phyloP scores from a whole-genome alignment of 768 basidiomycete species.

The Pleurotus pulmonarius region DNA sequence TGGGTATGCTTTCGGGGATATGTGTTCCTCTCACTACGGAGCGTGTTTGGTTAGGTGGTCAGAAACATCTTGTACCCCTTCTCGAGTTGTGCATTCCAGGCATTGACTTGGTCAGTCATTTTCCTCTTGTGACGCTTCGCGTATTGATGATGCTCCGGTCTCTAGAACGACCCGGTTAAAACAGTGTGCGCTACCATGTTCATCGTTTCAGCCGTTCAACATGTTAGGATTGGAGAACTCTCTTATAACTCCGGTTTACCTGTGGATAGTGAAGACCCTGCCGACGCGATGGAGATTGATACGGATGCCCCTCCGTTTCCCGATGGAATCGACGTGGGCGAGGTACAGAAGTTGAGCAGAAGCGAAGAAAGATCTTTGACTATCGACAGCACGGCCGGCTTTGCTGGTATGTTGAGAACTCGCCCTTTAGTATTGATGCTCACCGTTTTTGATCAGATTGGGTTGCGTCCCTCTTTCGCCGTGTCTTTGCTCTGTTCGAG shows the following conservation, averaged over 20 bases:
- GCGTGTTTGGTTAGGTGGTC: slow-evolving; percentile 77
- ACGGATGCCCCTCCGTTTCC: slow-evolving; percentile 44
- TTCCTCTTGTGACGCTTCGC: slow-evolving; percentile 17
- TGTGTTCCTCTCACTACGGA: slow-evolving; percentile 75
- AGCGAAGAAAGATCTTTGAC: slow-evolving; percentile 72
- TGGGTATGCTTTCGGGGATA: slow-evolving; percentile 79
- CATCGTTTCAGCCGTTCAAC: slow-evolving; percentile 67
- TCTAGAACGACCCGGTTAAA: slow-evolving; percentile 76
- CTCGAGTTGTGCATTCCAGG: slow-evolving; percentile 89
- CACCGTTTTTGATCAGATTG: slow-evolving; percentile 50
- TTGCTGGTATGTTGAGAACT: slow-evolving; percentile 52
- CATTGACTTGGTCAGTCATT: slow-evolving; percentile 71
- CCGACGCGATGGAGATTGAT: slow-evolving; percentile 52
- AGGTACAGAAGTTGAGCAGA: slow-evolving; percentile 39
- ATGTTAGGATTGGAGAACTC: slow-evolving; percentile 75
- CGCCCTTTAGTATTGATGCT: neutral
- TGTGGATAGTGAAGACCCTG: slow-evolving; percentile 49
- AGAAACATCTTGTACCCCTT: slow-evolving; percentile 83
- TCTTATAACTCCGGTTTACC: slow-evolving; percentile 58
- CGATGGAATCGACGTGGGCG: slow-evolving; percentile 43
- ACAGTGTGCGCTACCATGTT: slow-evolving; percentile 80
- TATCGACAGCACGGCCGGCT: slow-evolving; percentile 73
- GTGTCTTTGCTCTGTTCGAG: slow-evolving; percentile 80
- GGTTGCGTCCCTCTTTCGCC: slow-evolving; percentile 73
- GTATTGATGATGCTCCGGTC: slow-evolving; percentile 3